Base-by-base conservation (phyloP, 2,329 filamentous ascomycete species). In the Alternaria solani region DNA sequence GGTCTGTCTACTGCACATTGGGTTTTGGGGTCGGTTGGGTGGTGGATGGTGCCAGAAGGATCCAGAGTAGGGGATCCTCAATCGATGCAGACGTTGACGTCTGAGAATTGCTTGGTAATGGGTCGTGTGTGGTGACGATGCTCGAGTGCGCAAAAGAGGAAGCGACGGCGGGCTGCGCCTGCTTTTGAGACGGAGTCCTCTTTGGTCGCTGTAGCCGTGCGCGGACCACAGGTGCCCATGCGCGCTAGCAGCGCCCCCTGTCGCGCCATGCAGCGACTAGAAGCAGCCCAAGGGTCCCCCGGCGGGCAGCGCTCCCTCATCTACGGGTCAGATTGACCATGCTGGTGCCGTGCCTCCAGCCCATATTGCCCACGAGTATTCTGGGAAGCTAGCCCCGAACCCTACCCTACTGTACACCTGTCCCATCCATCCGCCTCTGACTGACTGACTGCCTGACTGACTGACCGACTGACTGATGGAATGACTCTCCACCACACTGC, bases 1-100 rank as follows among this genome's bases (percentile, higher is more conserved):
- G 59, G 59, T 67, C 74, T 72, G 74, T 69, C 70, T 75, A 60
- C 75, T 73, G 69, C 67, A 78, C 76, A 78, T 78, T 78, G 66
- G 73, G 69, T 70, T 67, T 49, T 32, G 63, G 63, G 38, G 51
- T 51, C 46, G 26, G 42, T 41, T 7, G 20, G 55, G 43, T 64
- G 51, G 62, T 70, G 66, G 69, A 68, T 55, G 55, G 42, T 74
- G 67, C 72, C 70, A 74, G 73, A 76, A 74, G 75, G 71, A 77
- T 77, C 75, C 75, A 75, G 68, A 59, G 23, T 44, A 53, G 34
- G 57, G 64, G 63, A 68, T 65, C 62, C 66, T 55, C 20, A 58
- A 47, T 58, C 43, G 44, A 61, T 28, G 58, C 46, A 62, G 67
- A 65, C 62, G 62, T 62, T 62, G 63, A 65, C 64, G 72, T 71